Base-by-base conservation (phyloP, 768 basidiomycete genomes). In the Tulasnella sp. region DNA sequence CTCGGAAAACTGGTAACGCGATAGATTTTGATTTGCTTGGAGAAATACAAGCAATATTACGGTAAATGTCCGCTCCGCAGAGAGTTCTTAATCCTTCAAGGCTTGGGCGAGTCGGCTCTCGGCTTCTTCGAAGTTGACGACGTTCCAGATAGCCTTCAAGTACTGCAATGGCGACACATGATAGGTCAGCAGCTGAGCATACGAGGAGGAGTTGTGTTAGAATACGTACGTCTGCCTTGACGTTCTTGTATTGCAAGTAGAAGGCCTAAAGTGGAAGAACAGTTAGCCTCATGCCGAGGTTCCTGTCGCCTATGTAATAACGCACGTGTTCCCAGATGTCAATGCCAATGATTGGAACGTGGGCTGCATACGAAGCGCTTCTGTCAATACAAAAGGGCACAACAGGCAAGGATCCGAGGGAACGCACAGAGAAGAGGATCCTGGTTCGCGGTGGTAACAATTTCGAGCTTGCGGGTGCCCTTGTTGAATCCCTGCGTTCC, bases 291-390 rank as follows among this genome's bases (percentile, higher is more conserved):
- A 45, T 42, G n/a, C 29, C 36, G 29, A 11, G 38, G 64, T 72
- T 5, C 36, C 74, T 25, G 22, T 67, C 7, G 64, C 34, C 34
- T 7, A 39, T 58, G 64, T 64, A 70, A 31, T 67, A 76, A 87
- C 90, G 58, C 80, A 91, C 91, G 83, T 96, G 94, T 83, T 96
- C 94, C 97, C 97, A 99, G 81, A 99, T 91, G 84, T 99, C 97
- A 79, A 99, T 91, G 40, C 97, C 97, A 82, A 99, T 89, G 81
- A 99, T 91, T 25, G 97, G 96, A 22, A 88, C 87, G 83, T 96
- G 93, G 3, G 91, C 93, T 93, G 80, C 6, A 49, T 31, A 40
- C 11, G 17, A 19, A 40, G 17, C 22, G 34, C 29, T 31, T 45
- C 22, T 49, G 71, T 70, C 11, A 77, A 67, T 22, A 54, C 22